Conservation (phyloP, 1,284 basidiomycete species). For the Boletellus sp. region DNA sequence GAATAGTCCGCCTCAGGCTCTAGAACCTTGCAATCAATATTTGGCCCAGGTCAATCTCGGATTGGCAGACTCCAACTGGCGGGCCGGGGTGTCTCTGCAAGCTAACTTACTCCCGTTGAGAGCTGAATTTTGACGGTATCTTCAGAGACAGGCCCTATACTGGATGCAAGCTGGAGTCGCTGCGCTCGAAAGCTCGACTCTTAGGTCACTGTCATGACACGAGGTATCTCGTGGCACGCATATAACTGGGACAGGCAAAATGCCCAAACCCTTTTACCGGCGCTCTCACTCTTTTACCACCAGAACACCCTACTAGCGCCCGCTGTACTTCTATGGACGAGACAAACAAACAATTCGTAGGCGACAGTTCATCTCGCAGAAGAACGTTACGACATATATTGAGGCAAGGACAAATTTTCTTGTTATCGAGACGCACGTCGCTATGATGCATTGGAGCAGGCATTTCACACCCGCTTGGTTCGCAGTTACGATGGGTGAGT, state of each 20-base stretch:
- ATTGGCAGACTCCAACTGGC: too few relatives aligned
- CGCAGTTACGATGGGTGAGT: slow-evolving; percentile 52
- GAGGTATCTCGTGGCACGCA: not conserved
- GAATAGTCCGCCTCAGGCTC: too few relatives aligned
- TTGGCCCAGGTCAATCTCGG: too few relatives aligned
- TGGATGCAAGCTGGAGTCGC: too few relatives aligned
- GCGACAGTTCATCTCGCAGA: slow-evolving; percentile 2
- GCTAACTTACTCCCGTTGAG: too few relatives aligned
- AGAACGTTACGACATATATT: slow-evolving; percentile 20
- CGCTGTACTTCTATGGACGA: not conserved
- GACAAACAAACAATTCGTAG: not conserved
- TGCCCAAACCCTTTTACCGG: not conserved
- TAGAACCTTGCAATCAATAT: too few relatives aligned
- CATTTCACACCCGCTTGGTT: slow-evolving; percentile 51
- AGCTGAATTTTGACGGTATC: too few relatives aligned
- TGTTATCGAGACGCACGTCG: not conserved
- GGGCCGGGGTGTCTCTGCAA: too few relatives aligned
- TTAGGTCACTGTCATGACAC: not conserved
- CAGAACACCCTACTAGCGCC: not conserved
- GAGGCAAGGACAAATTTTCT: slow-evolving; percentile 15
- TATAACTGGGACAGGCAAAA: not conserved
- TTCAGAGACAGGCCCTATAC: too few relatives aligned
- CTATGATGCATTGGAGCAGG: slow-evolving; percentile 14
- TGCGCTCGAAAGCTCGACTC: too few relatives aligned
- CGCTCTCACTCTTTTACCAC: not conserved